Base-by-base conservation (phyloP, 2,329 filamentous ascomycete genomes). In the Dactylellina leptospora region DNA sequence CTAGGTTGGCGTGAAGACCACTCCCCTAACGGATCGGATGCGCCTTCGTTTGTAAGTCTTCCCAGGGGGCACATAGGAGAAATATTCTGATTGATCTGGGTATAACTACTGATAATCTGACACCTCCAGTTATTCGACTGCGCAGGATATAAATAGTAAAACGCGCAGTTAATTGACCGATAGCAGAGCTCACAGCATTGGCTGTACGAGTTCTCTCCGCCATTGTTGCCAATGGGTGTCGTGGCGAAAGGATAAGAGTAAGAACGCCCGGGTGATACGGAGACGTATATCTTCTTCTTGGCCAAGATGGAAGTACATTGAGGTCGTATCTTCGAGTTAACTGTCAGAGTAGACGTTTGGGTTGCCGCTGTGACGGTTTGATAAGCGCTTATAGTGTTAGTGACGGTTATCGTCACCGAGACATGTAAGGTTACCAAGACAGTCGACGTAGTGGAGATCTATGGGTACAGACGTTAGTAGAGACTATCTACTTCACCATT, bases 111-210 rank as follows among this genome's bases (percentile, higher is more conserved):
- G 11, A 62, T 54, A 9, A 62, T 62, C n/a, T 62, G 59, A 20
- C 59, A 62, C 18, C 23, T 22, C 47, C 47, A 62, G 27, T 33
- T 23, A 1, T 10, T 9, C 0, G 20, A 1, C 1, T 22, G 4
- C 11, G 47, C 3, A 11, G 22, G 23, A 30, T 44, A 62, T 0
- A 42, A 44, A 23, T 62, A 62, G 18, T 25, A 62, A 18, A 50
- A 42, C 1, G 25, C 59, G 18, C 59, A 62, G 20, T 62, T 51
- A 4, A 38, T 16, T 2, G 47, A 22, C 0, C 20, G 16, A 13
- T 62, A 62, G 20, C 59, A 62, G 2, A 62, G 9, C 23, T 62
- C 59, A 16, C 59, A 62, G 47, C 59, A 62, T 38, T 44, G 33
- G 47, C 59, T 54, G n/a, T 50, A 62, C 1, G 59, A 40, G 6